phyloP scores from a whole-genome alignment of 768 basidiomycete species.

The Rhizopogon salebrosus region DNA sequence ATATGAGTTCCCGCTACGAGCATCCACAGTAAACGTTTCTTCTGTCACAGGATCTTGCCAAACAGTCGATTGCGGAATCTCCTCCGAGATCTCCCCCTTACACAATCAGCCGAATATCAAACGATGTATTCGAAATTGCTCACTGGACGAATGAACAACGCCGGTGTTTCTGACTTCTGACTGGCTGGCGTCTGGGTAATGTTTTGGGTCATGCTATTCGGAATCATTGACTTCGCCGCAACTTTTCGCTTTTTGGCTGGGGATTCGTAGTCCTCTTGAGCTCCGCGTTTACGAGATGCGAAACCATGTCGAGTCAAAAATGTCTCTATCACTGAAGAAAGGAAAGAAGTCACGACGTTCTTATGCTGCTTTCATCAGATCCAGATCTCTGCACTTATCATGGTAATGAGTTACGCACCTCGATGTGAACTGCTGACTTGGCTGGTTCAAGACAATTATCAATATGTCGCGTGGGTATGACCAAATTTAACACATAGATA shows the following conservation, averaged over 20 bases:
- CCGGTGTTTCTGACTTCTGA: conserved; percentile 1
- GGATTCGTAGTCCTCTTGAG: conserved; percentile 13
- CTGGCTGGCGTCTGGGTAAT: not conserved
- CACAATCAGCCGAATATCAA: conserved; percentile 7
- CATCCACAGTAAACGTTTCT: conserved; percentile 54
- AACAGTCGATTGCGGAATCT: conserved; percentile 23
- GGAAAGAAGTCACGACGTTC: conserved; percentile 46
- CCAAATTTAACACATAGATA: conserved; percentile 78
- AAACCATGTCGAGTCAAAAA: conserved; percentile 69
- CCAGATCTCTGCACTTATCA: conserved; percentile 4
- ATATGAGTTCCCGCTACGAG: conserved; percentile 66
- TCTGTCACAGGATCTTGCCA: conserved; percentile 68
- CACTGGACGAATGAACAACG: conserved; percentile 16
- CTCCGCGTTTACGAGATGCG: conserved; percentile 18
- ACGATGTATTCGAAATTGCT: conserved; percentile 4
- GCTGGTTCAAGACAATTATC: conserved; percentile 81
- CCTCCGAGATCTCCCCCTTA: conserved; percentile 17
- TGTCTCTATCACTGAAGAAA: conserved; percentile 51
- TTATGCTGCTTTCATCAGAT: conserved; percentile 42
- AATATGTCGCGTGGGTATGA: conserved; percentile 56
- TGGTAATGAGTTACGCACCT: conserved; percentile 39
- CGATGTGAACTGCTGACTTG: conserved; percentile 62
- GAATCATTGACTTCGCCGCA: conserved; percentile 13
- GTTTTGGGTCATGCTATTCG: conserved; percentile 2
- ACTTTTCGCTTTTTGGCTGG: conserved; percentile 51